Evolutionary conservation across 2,329 filamentous ascomycete genomes (phyloP).

Genomic region (Aspergillus sp.): DNA sequence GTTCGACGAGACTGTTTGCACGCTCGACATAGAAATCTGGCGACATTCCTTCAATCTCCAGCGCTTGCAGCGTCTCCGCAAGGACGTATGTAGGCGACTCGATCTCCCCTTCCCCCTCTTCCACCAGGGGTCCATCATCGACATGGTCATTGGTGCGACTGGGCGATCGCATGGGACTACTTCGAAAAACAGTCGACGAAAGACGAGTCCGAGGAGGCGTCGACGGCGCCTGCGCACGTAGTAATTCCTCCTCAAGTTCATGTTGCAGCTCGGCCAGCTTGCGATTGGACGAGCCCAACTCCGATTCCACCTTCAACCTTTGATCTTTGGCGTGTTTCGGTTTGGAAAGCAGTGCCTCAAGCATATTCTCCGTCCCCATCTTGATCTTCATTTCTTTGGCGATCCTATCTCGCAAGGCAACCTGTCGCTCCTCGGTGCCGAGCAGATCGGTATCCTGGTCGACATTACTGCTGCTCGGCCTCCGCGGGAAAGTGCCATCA

Average conservation of each 20-base stretch:
- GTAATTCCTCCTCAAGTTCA: constrained; percentile 57
- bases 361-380: constrained; percentile 93
- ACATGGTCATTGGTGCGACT: constrained; percentile 34
- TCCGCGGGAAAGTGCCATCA: constrained; percentile 49
- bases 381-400: constrained; percentile 98
- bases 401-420: constrained; percentile 73
- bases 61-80: constrained; percentile 80
- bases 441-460: constrained; percentile 57
- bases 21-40: constrained; percentile 94
- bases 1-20: constrained; percentile 86
- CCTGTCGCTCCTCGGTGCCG: constrained; percentile 68
- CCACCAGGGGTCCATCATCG: constrained; percentile 27
- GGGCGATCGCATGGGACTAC: constrained; percentile 51
- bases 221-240: constrained; percentile 52
- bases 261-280: constrained; percentile 58
- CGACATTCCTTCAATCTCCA: constrained; percentile 81
- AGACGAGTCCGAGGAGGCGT: constrained; percentile 47
- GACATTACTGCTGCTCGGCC: constrained; percentile 39
- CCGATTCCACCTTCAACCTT: constrained; percentile 72
- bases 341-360: constrained; percentile 90
- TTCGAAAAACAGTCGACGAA: constrained; percentile 54
- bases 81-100: constrained; percentile 92
- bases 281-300: constrained; percentile 82
- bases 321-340: constrained; percentile 92
- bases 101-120: constrained; percentile 60